Conservation (phyloP, 192 early-diverging fungal species). For the Geranomyces michiganensis region DNA sequence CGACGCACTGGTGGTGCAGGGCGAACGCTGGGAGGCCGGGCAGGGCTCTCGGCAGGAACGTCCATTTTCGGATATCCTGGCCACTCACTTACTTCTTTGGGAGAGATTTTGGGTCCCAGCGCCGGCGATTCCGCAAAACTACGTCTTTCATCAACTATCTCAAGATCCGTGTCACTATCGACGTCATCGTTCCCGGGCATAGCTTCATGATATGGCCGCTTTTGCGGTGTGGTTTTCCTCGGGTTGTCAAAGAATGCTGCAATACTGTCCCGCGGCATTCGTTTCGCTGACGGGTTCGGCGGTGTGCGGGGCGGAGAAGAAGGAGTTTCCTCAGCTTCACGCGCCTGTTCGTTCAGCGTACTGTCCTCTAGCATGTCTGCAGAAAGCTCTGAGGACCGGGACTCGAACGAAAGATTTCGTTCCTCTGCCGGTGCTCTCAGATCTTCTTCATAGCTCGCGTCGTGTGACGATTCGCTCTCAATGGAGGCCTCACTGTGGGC, state of each 20-base stretch:
- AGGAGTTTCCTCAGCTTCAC: too few species aligned
- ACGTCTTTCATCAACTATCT: slow-evolving; percentile 3
- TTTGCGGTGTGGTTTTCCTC: not conserved
- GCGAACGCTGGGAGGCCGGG: not conserved
- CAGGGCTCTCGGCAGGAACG: not conserved
- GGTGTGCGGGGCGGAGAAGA: not conserved
- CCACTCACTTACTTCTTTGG: not conserved
- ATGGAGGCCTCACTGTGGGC: too few species aligned
- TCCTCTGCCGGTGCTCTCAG: slow-evolving; percentile 17
- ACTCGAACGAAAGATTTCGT: not conserved
- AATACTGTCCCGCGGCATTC: slow-evolving; percentile 23
- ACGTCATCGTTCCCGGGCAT: not conserved
- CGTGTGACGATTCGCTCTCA: not conserved
- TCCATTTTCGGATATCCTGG: slow-evolving; percentile 10
- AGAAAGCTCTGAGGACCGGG: too few species aligned
- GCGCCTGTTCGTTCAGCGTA: too few species aligned
- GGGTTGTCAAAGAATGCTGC: slow-evolving; percentile 23
- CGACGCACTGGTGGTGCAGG: not conserved
- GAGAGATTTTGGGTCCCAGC: not conserved
- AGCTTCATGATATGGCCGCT: not conserved
- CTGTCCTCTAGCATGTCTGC: too few species aligned
- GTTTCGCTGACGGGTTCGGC: not conserved
- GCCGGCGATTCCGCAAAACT: not conserved
- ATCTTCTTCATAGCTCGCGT: slow-evolving; percentile 27
- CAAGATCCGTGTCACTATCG: slow-evolving; percentile 10